These are phyloP conservation scores for Geotrichum citri-aurantii DNA, from an alignment of 1,139 yeast genomes.

Conservation along the genomic window DNA sequence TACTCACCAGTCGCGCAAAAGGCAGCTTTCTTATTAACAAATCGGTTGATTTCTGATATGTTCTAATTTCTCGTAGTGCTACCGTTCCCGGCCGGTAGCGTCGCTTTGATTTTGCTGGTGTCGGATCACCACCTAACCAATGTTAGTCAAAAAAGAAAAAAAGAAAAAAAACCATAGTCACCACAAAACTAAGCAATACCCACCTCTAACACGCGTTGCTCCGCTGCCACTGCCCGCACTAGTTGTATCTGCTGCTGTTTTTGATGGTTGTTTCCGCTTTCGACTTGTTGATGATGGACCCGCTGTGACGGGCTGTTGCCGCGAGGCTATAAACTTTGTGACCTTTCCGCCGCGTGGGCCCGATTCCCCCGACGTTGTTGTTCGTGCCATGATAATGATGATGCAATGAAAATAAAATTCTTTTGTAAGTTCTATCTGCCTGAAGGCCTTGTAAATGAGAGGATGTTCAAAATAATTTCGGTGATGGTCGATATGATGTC, in stretches of 20 bases:
- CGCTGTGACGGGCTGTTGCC: not conserved
- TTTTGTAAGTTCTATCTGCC: not conserved
- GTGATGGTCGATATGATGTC: constrained; percentile 7
- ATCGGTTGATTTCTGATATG: constrained; percentile 73
- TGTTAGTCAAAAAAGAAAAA: constrained; percentile 5
- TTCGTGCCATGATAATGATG: constrained; percentile 5
- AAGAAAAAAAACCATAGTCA: constrained; percentile 5
- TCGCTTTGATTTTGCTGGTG: constrained; percentile 36
- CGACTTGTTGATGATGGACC: not conserved
- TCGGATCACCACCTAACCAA: constrained; percentile 21
- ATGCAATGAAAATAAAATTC: not conserved
- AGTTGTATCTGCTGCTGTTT: not conserved
- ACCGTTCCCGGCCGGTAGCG: constrained; percentile 67
- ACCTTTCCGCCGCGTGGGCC: constrained; percentile 15
- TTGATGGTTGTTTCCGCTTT: not conserved
- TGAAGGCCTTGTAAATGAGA: not conserved
- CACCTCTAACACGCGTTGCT: not conserved
- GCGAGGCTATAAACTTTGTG: constrained; percentile 14
- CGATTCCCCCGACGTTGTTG: constrained; percentile 7
- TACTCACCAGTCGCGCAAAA: constrained; percentile 64
- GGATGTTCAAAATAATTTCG: not conserved
- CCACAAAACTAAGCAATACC: not conserved
- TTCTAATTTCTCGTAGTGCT: constrained; percentile 73
- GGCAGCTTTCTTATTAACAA: constrained; percentile 76
- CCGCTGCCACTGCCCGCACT: not conserved